These are phyloP conservation scores for Lactarius akahatsu DNA, from an alignment of 768 basidiomycete species.

Conservation along the genomic window DNA sequence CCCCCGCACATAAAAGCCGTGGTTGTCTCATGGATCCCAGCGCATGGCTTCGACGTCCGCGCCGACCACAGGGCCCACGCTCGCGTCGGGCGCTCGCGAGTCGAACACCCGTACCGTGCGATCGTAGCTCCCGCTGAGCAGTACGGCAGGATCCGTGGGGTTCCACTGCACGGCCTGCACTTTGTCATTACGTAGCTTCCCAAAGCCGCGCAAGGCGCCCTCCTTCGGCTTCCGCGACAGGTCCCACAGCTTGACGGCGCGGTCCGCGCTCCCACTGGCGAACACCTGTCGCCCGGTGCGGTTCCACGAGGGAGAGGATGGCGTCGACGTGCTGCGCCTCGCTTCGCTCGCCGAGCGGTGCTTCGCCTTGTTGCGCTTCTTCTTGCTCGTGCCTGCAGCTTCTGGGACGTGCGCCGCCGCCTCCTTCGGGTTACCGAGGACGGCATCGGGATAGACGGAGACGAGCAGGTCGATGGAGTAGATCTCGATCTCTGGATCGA, in stretches of 20 bases:
- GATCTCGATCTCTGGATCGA: slow-evolving; percentile 98
- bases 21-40: slow-evolving; percentile 95
- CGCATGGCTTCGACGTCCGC: slow-evolving; percentile 91
- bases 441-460: slow-evolving; percentile 87
- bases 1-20: slow-evolving; percentile 76
- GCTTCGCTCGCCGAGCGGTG: slow-evolving; percentile 55
- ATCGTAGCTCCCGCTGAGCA: slow-evolving; percentile 93
- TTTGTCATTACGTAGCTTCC: slow-evolving; percentile 82
- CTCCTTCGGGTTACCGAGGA: slow-evolving; percentile 87
- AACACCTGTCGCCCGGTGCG: slow-evolving; percentile 83
- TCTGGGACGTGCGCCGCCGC: slow-evolving; percentile 75
- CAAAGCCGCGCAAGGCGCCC: slow-evolving; percentile 83
- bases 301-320: slow-evolving; percentile 93
- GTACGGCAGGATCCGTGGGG: slow-evolving; percentile 77
- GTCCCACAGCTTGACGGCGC: slow-evolving; percentile 98
- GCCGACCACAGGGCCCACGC: slow-evolving; percentile 79
- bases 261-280: slow-evolving; percentile 90
- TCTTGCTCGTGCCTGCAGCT: slow-evolving; percentile 91
- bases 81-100: slow-evolving; percentile 75
- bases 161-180: slow-evolving; percentile 98
- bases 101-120: slow-evolving; percentile 95
- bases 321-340: slow-evolving; percentile 88
- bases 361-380: slow-evolving; percentile 88
- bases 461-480: slow-evolving; percentile 96
- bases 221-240: slow-evolving; percentile 61